These are phyloP conservation scores for Leccinum longicurvipes DNA, from an alignment of 768 basidiomycete genomes.

Conservation along the genomic window DNA sequence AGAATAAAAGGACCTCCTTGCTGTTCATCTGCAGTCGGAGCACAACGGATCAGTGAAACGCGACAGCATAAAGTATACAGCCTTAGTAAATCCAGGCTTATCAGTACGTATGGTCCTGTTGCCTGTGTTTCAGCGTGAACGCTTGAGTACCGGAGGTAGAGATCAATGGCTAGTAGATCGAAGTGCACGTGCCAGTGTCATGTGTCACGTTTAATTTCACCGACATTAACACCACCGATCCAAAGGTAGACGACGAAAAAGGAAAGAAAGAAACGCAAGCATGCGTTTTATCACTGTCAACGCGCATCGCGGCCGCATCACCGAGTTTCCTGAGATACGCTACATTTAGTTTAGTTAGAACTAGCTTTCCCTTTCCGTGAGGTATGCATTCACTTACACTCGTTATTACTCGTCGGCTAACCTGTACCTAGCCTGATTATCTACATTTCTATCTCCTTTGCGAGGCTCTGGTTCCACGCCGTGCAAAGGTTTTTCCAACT, in stretches of 20 bases:
- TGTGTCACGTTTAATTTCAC: neutral
- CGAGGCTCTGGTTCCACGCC: neutral
- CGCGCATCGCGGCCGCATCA: neutral
- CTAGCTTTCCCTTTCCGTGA: no score
- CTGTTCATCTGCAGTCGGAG: neutral
- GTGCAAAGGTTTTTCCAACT: constrained; percentile 20
- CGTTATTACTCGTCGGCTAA: no score
- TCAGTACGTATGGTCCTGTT: neutral
- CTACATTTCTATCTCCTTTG: neutral
- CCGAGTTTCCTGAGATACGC: no score
- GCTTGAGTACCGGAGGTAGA: neutral
- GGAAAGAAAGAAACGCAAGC: neutral
- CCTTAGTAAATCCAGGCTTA: neutral
- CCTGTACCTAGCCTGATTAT: no score
- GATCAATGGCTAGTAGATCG: neutral
- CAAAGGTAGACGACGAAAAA: neutral
- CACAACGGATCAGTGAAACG: neutral
- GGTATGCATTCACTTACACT: no score
- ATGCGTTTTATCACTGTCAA: neutral
- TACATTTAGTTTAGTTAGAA: no score
- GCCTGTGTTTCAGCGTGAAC: neutral
- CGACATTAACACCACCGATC: neutral
- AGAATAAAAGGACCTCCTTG: no score
- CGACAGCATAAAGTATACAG: neutral
- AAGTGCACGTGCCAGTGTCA: neutral